Base-by-base conservation (phyloP, 2,329 filamentous ascomycete species). In the Colletotrichum australisinense region DNA sequence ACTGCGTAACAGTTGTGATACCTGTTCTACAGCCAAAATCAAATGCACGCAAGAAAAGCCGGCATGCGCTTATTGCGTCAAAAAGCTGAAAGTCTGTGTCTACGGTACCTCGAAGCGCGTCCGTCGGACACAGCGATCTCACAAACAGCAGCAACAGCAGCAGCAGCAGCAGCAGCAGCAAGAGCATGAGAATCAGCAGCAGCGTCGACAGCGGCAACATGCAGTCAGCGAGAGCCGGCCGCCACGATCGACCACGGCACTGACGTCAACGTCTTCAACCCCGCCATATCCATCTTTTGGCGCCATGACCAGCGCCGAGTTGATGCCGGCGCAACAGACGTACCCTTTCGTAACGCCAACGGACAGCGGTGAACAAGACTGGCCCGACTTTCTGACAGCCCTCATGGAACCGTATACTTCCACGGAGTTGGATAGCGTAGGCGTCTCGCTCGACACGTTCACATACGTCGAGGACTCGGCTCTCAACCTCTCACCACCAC, bases 21-120 rank as follows among this genome's bases (percentile, higher is more conserved):
- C 52, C 24, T 55, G 52, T 26, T 19, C 52, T 22, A 24, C 52
- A 55, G 52, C 52, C 52, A 22, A 55, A 55, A 24, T 55, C 22
- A 55, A 55, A 55, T 55, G 52, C 52, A 55, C 52, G 24, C 52
- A 55, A 55, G 52, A 55, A 55, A 55, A 55, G 52, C 52, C 52
- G 52, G 52, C 11, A 55, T 55, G 52, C 52, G 52, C 52, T 55
- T 55, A 55, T 55, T 55, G 52, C 52, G n/a, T 55, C 22, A 55
- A 55, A 24, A 55, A 22, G 22, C 52, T 55, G 52, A 55, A 55
- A 55, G 52, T 55, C 52, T 55, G 52, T 55, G 52, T 55, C 24
- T 55, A 55, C 22, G 24, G 52, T 55, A 22, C 52, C 52, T 55
- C 52, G 52, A 55, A 55, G 11, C 52, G 52, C 22, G 52, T 55